A percentile compares a stretch with the other conserved stretches of the same genome.
These are phyloP conservation scores for Saccharomyces jurei DNA, from an alignment of 805 yeast species.

Conservation along the genomic window DNA sequence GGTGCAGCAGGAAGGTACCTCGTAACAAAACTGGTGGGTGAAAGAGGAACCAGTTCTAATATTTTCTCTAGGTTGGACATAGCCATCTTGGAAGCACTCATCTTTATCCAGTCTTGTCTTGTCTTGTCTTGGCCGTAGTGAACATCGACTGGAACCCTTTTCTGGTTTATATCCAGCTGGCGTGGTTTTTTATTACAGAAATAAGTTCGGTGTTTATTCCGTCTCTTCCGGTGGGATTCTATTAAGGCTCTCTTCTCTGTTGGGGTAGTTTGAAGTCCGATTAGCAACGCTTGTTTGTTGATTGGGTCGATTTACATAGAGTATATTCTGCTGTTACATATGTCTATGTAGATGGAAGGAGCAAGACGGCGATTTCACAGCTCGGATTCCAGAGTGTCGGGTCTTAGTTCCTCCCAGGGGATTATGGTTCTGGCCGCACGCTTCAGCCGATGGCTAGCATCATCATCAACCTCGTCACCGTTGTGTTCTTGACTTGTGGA, in stretches of 20 bases:
- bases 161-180: neutral
- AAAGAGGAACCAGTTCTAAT: conserved; percentile 15
- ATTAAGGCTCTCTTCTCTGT: neutral
- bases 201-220: neutral
- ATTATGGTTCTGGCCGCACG: conserved; percentile 18
- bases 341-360: neutral
- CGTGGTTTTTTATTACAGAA: neutral
- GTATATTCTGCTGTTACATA: neutral
- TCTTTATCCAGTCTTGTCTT: neutral
- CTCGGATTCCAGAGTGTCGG: neutral
- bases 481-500: neutral
- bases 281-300: neutral
- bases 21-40: conserved; percentile 18
- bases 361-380: neutral
- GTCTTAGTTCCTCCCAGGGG: conserved; percentile 25
- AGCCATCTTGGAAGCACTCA: neutral
- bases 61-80: conserved; percentile 14
- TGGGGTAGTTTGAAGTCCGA: neutral
- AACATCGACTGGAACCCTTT: neutral
- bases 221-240: neutral
- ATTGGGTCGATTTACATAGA: neutral
- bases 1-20: conserved; percentile 31
- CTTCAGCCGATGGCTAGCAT: neutral
- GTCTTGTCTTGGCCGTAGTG: neutral
- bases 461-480: neutral